Evolutionary conservation across 768 basidiomycete genomes (phyloP), one percentile per base, ranked within the genome.

Genomic region (Collybia sp.): DNA sequence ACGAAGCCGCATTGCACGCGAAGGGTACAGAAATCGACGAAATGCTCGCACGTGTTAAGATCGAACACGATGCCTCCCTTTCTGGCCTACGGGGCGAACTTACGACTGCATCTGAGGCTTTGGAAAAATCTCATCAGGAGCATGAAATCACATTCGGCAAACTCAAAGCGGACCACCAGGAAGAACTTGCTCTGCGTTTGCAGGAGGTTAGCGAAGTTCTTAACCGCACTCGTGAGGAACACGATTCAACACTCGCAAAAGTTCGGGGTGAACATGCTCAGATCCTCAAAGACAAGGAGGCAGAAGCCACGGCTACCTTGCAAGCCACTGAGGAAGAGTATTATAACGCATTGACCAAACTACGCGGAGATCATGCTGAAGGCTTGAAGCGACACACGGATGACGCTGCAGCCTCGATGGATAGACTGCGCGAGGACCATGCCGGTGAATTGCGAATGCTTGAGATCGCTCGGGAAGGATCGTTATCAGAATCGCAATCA

Each of bases 241-340:
- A 88, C 54, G 78, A 77, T 42, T 72, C 69, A 32, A 56, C 67
- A 5, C 35, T 86, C 10, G 61, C 64, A 20, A 79, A 76, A 59
- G 58, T 75, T 18, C 58, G 61, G 12, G 65, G 69, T 1, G 83
- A 80, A 43, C 83, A 88, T 54, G 67, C 72, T 12, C 77, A 77
- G 43, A 53, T 60, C 9, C 59, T 82, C 48, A 83, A 82, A 62
- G 70, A 73, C 60, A 81, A 79, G 60, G 82, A 84, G 36, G 80
- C 80, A 10, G 72, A 79, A 49, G 64, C 77, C 19, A 72, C 79
- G 5, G 67, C 73, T 11, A 67, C 72, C 34, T 73, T 88, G 12
- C 80, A 80, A 49, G 76, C 73, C 43, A 88, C 85, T 5, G 85
- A 88, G 56, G 88, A 85, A 55, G 84, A 90, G 58, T 90, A 89